Evolutionary conservation across 2,329 filamentous ascomycete genomes (phyloP).

Genomic region (Nannizziopsis arthrosporioides): DNA sequence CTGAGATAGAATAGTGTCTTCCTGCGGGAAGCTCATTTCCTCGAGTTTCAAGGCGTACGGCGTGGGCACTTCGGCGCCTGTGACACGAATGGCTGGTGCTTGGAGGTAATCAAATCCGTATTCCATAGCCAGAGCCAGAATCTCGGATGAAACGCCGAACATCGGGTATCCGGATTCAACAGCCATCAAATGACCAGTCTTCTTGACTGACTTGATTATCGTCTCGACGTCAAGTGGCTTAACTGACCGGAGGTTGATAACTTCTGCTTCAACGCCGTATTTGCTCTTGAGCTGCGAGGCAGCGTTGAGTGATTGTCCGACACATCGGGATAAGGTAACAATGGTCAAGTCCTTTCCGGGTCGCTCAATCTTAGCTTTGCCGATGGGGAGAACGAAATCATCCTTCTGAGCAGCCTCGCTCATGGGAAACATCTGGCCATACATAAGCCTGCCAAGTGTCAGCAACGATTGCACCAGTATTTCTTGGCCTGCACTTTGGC

Average conservation of each 20-base stretch:
- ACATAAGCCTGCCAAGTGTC: constrained; percentile 49
- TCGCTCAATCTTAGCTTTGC: constrained; percentile 98
- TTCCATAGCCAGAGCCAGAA: constrained; percentile 89
- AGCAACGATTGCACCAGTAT: not conserved
- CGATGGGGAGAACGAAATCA: constrained; percentile 94
- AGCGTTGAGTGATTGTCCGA: constrained; percentile 78
- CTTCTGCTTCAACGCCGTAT: constrained; percentile 89
- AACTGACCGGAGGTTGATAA: constrained; percentile 94
- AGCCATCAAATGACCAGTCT: constrained; percentile 81
- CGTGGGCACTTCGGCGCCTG: constrained; percentile 92
- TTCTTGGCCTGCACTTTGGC: not conserved
- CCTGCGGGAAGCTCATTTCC: constrained; percentile 88
- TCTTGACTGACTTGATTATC: constrained; percentile 96
- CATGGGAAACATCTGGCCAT: constrained; percentile 93
- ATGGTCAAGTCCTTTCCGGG: constrained; percentile 92
- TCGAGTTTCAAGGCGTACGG: constrained; percentile 89
- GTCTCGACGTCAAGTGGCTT: constrained; percentile 93
- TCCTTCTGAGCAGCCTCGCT: constrained; percentile 89
- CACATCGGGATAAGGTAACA: constrained; percentile 85
- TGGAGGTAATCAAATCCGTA: constrained; percentile 97
- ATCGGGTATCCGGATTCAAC: constrained; percentile 95
- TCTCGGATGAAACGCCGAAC: constrained; percentile 85
- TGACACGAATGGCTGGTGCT: constrained; percentile 84
- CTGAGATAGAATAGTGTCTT: constrained; percentile 75
- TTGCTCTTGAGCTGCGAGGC: constrained; percentile 90